Evolutionary conservation across 768 basidiomycete species (phyloP).

Genomic region (Boletus bicolor): DNA sequence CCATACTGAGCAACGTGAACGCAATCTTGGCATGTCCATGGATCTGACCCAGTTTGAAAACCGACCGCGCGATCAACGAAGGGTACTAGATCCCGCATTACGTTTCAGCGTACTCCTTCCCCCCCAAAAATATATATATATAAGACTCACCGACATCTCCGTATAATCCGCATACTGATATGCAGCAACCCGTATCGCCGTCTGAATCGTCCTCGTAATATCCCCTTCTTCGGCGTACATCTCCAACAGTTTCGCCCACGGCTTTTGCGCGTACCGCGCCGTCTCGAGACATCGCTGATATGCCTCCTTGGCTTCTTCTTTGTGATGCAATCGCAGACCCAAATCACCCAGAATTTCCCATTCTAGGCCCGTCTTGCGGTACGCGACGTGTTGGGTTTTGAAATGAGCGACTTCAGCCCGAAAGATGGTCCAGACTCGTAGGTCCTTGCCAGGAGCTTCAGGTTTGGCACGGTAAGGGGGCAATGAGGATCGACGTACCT

Average conservation of each 20-base stretch:
- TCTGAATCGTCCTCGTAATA: slow-evolving; percentile 85
- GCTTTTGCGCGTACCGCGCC: slow-evolving; percentile 82
- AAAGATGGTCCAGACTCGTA: slow-evolving; percentile 99
- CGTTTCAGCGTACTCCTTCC: too few relatives aligned
- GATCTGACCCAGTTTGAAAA: slow-evolving; percentile 91
- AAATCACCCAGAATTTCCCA: slow-evolving; percentile 99
- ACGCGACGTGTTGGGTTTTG: slow-evolving; percentile 97
- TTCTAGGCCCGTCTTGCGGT: slow-evolving; percentile 93
- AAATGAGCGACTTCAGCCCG: slow-evolving; percentile 98
- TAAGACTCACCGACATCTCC: slow-evolving; percentile 72
- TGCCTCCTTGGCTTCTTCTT: slow-evolving; percentile 98
- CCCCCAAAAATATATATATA: too few relatives aligned
- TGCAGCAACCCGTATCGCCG: slow-evolving; percentile 87
- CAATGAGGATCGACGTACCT: slow-evolving; percentile 48
- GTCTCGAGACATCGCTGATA: slow-evolving; percentile 92
- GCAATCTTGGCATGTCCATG: slow-evolving; percentile 94
- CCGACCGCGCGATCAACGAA: slow-evolving; percentile 81
- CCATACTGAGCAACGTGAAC: slow-evolving; percentile 92
- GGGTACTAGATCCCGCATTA: slow-evolving; percentile 51
- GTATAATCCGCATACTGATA: slow-evolving; percentile 90
- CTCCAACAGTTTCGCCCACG: slow-evolving; percentile 91
- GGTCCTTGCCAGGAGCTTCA: slow-evolving; percentile 47
- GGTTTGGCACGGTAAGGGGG: not conserved
- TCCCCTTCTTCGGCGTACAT: slow-evolving; percentile 98
- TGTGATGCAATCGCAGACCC: slow-evolving; percentile 90